Percentiles rank a stretch among this genome's conserved stretches.
Conservation (phyloP, 2,329 filamentous ascomycete species). For the Penicillium frequentans region DNA sequence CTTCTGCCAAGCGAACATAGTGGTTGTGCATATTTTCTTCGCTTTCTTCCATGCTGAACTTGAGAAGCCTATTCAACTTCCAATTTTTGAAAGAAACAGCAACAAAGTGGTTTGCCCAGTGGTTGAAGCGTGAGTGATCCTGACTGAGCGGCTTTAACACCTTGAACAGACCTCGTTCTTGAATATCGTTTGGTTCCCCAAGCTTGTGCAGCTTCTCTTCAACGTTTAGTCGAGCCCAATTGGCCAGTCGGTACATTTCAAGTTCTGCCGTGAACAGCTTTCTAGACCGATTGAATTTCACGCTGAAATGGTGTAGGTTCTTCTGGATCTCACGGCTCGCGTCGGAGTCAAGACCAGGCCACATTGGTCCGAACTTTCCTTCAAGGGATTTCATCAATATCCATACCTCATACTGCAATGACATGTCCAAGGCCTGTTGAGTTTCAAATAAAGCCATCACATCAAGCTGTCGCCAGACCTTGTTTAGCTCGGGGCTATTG, state of each 20-base stretch:
- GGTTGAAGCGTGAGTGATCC: conserved; percentile 15
- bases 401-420: conserved; percentile 7
- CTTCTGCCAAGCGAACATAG: background rate
- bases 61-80: background rate
- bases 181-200: conserved; percentile 10
- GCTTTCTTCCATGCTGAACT: background rate
- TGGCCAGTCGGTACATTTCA: conserved; percentile 12
- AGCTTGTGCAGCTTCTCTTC: conserved; percentile 21
- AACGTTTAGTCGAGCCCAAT: conserved; percentile 25
- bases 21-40: background rate
- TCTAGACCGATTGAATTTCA: conserved; percentile 2
- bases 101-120: conserved; percentile 14
- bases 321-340: background rate
- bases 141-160: conserved; percentile 23
- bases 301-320: background rate
- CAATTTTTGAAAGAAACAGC: background rate
- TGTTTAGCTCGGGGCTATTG: conserved; percentile 10
- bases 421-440: background rate
- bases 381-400: conserved; percentile 11
- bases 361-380: background rate
- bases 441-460: conserved; percentile 25
- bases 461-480: conserved; percentile 32
- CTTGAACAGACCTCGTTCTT: conserved; percentile 17
- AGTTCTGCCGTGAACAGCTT: conserved; percentile 3
- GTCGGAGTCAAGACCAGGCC: background rate